A percentile compares a stretch with the other conserved stretches of the same genome.
These are phyloP conservation scores for Populus pruinosa DNA, from an alignment of 345 rosid genomes.

Conservation along the genomic window DNA sequence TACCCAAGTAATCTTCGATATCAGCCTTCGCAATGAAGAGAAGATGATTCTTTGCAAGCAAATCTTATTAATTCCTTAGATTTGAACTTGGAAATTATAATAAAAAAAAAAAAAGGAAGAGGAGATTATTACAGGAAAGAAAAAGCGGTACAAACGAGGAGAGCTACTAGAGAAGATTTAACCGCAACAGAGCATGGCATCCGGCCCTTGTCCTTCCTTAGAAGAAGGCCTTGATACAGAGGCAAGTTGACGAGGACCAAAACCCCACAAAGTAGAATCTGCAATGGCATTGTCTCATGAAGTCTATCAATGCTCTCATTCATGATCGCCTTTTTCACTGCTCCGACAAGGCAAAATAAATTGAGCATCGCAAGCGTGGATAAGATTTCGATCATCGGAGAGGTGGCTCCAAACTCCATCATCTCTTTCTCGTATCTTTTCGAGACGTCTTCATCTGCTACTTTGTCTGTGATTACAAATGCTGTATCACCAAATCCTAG, in stretches of 20 bases:
- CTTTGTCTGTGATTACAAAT: conserved; percentile 66
- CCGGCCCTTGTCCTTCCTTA: conserved; percentile 63
- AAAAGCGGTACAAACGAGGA: conserved; percentile 42
- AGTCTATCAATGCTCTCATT: neutral
- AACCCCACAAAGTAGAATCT: conserved; percentile 44
- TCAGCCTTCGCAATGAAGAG: too few species aligned
- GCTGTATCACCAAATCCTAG: conserved; percentile 45
- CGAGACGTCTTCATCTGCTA: conserved; percentile 50
- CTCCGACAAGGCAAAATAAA: conserved; percentile 37
- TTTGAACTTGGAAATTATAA: neutral
- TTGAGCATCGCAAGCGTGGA: conserved; percentile 64
- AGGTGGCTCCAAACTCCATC: conserved; percentile 69
- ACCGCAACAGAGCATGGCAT: conserved; percentile 44
- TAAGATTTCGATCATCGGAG: conserved; percentile 56
- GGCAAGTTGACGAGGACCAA: conserved; percentile 60
- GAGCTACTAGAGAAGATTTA: conserved; percentile 40
- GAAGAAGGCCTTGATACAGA: conserved; percentile 50
- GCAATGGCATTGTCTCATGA: conserved; percentile 36
- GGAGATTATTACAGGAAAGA: conserved; percentile 14
- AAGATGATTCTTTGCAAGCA: too few species aligned
- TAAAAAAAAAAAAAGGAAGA: neutral
- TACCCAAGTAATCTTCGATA: too few species aligned
- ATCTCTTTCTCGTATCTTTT: conserved; percentile 49
- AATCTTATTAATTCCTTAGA: neutral
- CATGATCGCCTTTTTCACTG: conserved; percentile 12